Conservation (phyloP, 2,329 filamentous ascomycete species). For the Colletotrichum salicis region DNA sequence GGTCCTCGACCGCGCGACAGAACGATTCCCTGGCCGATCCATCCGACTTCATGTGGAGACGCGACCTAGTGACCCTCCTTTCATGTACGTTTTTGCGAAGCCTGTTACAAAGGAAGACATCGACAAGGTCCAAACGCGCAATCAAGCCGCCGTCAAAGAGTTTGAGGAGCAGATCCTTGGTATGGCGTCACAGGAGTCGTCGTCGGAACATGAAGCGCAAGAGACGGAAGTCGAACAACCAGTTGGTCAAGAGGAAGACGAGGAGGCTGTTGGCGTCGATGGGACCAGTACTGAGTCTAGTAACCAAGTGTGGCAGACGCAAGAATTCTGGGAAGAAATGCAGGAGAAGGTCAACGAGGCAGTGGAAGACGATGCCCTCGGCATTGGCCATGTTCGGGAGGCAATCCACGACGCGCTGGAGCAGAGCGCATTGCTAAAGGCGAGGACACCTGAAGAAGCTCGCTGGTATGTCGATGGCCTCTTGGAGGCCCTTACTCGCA, state of each 20-base stretch:
- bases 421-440: conserved; percentile 62
- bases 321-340: conserved; percentile 64
- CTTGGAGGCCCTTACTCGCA: conserved; percentile 57
- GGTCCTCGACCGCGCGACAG: conserved; percentile 78
- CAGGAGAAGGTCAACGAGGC: conserved; percentile 65
- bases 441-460: conserved; percentile 57
- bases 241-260: conserved; percentile 28
- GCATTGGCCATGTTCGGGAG: conserved; percentile 62
- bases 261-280: conserved; percentile 25
- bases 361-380: conserved; percentile 67
- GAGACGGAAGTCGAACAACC: conserved; percentile 34
- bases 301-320: conserved; percentile 42
- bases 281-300: conserved; percentile 38
- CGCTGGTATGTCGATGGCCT: conserved; percentile 61
- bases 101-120: conserved; percentile 81
- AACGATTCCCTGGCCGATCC: conserved; percentile 79
- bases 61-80: conserved; percentile 65
- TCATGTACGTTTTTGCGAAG: conserved; percentile 92
- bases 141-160: conserved; percentile 71
- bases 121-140: conserved; percentile 75
- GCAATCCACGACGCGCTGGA: conserved; percentile 66
- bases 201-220: conserved; percentile 38
- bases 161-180: conserved; percentile 74
- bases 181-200: conserved; percentile 49
- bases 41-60: conserved; percentile 87